These are phyloP conservation scores for Colletotrichum eleusines DNA, from an alignment of 2,329 filamentous ascomycete genomes.

Conservation along the genomic window DNA sequence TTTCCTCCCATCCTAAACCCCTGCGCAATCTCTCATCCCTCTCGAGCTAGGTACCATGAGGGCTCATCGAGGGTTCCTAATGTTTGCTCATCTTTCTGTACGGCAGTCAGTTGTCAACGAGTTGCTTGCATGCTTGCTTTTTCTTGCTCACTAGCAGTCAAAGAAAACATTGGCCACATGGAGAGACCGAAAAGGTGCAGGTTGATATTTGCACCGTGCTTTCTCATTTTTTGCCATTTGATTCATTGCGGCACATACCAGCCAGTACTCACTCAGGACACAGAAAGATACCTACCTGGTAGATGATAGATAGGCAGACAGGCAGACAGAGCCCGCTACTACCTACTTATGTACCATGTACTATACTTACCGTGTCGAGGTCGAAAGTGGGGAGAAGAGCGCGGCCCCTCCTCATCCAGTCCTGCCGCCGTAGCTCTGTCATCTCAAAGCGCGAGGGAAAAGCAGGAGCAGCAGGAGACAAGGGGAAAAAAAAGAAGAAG, in stretches of 20 bases:
- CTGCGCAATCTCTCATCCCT: neutral
- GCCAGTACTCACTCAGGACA: too few species aligned
- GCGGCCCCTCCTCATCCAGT: conserved; percentile 7
- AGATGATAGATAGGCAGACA: neutral
- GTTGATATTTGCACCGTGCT: neutral
- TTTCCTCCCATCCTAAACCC: neutral
- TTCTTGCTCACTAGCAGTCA: neutral
- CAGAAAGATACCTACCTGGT: too few species aligned
- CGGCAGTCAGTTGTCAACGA: neutral
- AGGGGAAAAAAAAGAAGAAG: too few species aligned
- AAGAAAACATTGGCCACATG: neutral
- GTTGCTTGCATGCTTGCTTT: neutral
- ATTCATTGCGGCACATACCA: neutral
- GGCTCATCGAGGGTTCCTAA: neutral
- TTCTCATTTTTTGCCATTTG: neutral
- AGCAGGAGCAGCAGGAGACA: neutral
- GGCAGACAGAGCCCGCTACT: neutral
- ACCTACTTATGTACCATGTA: neutral
- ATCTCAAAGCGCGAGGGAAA: conserved; percentile 19
- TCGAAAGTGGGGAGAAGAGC: neutral
- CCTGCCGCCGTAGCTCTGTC: conserved; percentile 23
- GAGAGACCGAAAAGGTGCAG: neutral
- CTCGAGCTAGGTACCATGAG: neutral
- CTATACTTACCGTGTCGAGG: neutral
- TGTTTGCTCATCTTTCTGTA: neutral